Evolutionary conservation across 768 basidiomycete species (phyloP), one percentile per base, ranked within the genome.

Genomic region (Leccinum incarnatum): DNA sequence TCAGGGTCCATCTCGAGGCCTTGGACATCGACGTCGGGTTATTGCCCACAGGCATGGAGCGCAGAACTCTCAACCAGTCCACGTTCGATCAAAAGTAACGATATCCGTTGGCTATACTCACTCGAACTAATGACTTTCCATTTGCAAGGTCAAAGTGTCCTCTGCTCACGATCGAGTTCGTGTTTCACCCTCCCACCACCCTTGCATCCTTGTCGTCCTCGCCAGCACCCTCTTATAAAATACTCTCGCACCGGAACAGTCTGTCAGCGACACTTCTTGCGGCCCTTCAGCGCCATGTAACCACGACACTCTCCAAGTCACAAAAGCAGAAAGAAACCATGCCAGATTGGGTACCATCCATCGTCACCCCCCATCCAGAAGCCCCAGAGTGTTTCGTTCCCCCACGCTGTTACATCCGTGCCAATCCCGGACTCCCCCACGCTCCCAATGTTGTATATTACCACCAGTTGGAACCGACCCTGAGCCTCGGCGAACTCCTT

Each of bases 1-100:
- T 95, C 58, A 85, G 81, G 70, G 79, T 80, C 71, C 84, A 90
- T 69, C 80, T 95, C 29, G 86, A 86, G 59, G 72, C 75, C 34
- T 73, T 80, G 61, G 87, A 88, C 48, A 86, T 93, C 61, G 83
- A 88, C 47, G 80, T 94, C 74, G 90, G 91, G 49, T 64, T 91
- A 56, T 79, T 95, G 46, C 86, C 94, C 1, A 69, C 79, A 29
- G 94, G 94, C 12, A 97, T 97, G 94, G 87, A 89, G 62, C 78
- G 84, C 60, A 78, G 86, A 58, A 87, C 80, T 64, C 63, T 80
- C 56, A 97, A 95, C 70, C 89, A 93, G 70, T 94, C 93, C 7
- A 80, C 77, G 23, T 95, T 90, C 85, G 88, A 95, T 75, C 76
- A 78, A 71, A 92, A 82, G 94, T 96, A 73, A 59, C 63, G 83